Evolutionary conservation across 768 basidiomycete genomes (phyloP), one percentile per base, ranked within the genome.

Genomic region (Tulasnella sp.): DNA sequence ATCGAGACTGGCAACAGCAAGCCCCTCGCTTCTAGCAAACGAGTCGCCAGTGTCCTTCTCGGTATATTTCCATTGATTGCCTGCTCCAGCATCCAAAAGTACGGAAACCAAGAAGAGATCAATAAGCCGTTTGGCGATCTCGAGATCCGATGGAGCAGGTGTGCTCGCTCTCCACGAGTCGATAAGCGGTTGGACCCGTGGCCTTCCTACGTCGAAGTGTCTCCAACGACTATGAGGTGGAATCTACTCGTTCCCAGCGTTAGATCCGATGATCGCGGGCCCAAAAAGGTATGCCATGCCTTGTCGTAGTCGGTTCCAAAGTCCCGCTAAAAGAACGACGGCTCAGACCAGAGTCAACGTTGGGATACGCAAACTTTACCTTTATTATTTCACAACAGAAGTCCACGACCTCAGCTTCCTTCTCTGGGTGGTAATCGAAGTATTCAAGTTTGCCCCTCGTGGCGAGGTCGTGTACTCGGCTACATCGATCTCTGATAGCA

Each of bases 41-140:
- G 68, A 72, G 56, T 72, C 64, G 0, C 77, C 78, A 0, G 78
- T 76, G 2, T 63, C 65, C 0, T 66, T 70, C 57, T 93, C 91
- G 6, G 70, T 73, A 68, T 84, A 98, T 9, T 68, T 69, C 93
- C 93, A 98, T 1, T 70, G 64, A 56, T 78, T 83, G 0, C 93
- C 94, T 0, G 93, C 94, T 1, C 93, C 93, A 0, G 93, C 94
- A 64, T 98, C 94, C 34, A 99, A 80, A 12, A 98, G 75, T 6
- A 98, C 94, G 9, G 90, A 91, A 29, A 89, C 85, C 21, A 82
- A 70, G 71, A 92, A 93, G 37, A 96, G 78, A 70, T 98, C 94
- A 66, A 98, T 75, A 32, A 90, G 74, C 1, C 90, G 77, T 58
- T 81, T 79, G 50, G 81, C 77, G 40, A 77, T 75, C 64, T 92